Evolutionary conservation across 1,139 yeast genomes (phyloP), one percentile per base, ranked within the genome.

Genomic region (Candida sanyaensis): DNA sequence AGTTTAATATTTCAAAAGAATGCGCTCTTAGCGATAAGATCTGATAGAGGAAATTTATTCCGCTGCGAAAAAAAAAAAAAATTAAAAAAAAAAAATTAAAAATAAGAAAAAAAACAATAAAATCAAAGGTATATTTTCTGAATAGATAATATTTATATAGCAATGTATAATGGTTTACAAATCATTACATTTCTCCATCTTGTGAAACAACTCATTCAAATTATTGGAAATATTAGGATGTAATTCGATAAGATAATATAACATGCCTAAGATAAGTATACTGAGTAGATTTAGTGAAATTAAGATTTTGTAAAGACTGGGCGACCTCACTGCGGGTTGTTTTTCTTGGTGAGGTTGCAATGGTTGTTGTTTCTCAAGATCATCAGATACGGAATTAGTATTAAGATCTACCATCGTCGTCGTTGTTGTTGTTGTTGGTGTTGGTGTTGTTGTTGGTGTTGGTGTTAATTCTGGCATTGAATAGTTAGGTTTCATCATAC

Each of bases 141-240:
- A 32, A 17, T 26, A 26, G 28, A 8, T 26, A 17, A 24, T 32
- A 34, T 13, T 17, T 23, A 7, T 13, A 13, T 5, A 9, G n/a
- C 13, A 34, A n/a, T 9, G 21, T 17, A 17, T 17, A 2, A 11
- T 9, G 26, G 34, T 13, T 31, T 38, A 38, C 28, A 39, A 39
- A 30, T 39, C 42, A 21, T 39, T 39, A 17, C 42, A 39, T 21
- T 39, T 39, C 34, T 39, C 42, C 42, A 39, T 39, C 21, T 39
- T 39, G 23, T 39, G 30, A 5, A 39, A 12, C 34, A 39, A 39
- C 24, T 39, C 42, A 11, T 39, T 39, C 27, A 39, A 30, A 7
- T 10, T 21, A 10, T 11, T 21, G 27, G 36, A 39, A 21, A 39
- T 10, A 2, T 21, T n/a, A 5, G 34, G 36, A 11, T 29, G n/a